Conservation (phyloP, 2,329 filamentous ascomycete genomes). For the Westerdykella sp. region DNA sequence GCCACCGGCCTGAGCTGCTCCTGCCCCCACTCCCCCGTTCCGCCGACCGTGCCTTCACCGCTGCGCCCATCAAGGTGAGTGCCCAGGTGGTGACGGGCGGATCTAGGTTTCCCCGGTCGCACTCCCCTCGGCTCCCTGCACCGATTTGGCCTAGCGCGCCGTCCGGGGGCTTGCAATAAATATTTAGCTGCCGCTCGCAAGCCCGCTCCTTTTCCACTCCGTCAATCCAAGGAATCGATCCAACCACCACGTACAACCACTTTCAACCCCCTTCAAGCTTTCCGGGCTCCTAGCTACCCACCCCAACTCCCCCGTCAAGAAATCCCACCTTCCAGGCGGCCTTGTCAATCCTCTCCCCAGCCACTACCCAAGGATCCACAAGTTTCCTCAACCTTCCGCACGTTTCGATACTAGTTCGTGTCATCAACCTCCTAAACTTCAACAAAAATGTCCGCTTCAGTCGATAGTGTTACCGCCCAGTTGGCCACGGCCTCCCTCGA, state of each 20-base stretch:
- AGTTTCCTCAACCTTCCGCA: conserved; percentile 38
- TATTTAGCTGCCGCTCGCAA: conserved; percentile 17
- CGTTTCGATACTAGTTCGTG: conserved; percentile 43
- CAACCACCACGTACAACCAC: conserved; percentile 24
- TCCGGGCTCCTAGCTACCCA: conserved; percentile 47
- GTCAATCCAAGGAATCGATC: conserved; percentile 25
- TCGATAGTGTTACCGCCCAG: conserved; percentile 71
- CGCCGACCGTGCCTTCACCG: conserved; percentile 1
- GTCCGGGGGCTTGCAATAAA: conserved; percentile 9
- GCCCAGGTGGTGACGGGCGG: background rate
- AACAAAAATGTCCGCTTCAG: conserved; percentile 74
- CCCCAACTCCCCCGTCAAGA: conserved; percentile 47
- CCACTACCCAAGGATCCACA: conserved; percentile 34
- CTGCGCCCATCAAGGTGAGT: background rate
- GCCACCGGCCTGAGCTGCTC: conserved; percentile 11
- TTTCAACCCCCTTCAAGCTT: conserved; percentile 25
- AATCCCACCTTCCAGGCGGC: conserved; percentile 45
- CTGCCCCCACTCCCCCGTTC: background rate
- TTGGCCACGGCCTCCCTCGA: conserved; percentile 61
- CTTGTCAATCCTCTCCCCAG: conserved; percentile 34
- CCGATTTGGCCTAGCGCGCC: conserved; percentile 20
- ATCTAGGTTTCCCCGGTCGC: conserved; percentile 9
- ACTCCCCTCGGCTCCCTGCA: conserved; percentile 10
- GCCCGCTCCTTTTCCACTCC: conserved; percentile 22
- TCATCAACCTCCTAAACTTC: conserved; percentile 49